These are phyloP conservation scores for Rosa hybrid DNA, from an alignment of 331 rosid genomes.

Conservation along the genomic window DNA sequence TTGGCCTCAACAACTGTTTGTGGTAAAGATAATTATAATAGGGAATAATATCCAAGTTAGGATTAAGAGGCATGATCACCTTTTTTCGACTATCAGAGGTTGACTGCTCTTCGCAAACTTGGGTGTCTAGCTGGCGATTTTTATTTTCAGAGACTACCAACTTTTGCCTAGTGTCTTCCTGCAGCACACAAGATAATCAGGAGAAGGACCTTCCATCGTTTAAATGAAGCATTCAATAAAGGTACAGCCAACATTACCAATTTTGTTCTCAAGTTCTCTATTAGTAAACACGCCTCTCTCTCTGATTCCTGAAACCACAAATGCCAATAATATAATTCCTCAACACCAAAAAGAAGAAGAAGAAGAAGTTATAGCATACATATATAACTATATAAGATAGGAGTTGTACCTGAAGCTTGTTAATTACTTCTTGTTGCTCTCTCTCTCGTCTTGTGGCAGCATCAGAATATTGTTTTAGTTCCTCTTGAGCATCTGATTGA, in stretches of 20 bases:
- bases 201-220: conserved; percentile 25
- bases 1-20: conserved; percentile 27
- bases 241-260: conserved; percentile 58
- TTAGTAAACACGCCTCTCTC: conserved; percentile 61
- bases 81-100: conserved; percentile 59
- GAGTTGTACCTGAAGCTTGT: conserved; percentile 69
- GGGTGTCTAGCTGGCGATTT: conserved; percentile 85
- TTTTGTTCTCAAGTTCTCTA: conserved; percentile 83
- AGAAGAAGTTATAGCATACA: background rate
- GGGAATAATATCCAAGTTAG: conserved; percentile 6
- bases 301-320: conserved; percentile 70
- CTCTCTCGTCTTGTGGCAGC: conserved; percentile 65
- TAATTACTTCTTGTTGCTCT: conserved; percentile 76
- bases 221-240: conserved; percentile 5
- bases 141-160: conserved; percentile 76
- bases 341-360: background rate
- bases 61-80: conserved; percentile 37
- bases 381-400: background rate
- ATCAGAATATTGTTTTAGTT: conserved; percentile 64
- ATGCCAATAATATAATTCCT: conserved; percentile 14
- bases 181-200: conserved; percentile 37
- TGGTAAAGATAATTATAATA: conserved; percentile 21
- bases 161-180: conserved; percentile 90
- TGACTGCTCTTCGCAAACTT: conserved; percentile 62
- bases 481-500: conserved; percentile 84